phyloP scores from a whole-genome alignment of 306 rosid species.

The Cucumis sativus region DNA sequence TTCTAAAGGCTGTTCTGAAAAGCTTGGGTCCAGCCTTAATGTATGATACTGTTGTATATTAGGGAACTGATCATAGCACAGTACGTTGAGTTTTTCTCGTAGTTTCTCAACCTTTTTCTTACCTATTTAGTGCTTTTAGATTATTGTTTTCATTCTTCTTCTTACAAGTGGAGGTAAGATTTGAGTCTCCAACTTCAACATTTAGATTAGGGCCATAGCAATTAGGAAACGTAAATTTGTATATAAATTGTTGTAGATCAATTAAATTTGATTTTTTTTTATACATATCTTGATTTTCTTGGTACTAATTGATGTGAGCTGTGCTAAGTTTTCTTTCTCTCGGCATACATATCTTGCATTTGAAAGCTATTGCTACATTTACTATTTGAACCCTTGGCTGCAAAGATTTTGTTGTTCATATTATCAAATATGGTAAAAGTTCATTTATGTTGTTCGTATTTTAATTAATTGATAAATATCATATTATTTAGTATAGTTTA shows the following conservation, averaged over 20 bases:
- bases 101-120: not conserved
- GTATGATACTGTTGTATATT: not conserved
- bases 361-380: not conserved
- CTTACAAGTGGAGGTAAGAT: too few species aligned
- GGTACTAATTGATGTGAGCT: too few species aligned
- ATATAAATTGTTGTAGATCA: not conserved
- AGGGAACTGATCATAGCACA: not conserved
- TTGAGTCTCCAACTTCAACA: too few species aligned
- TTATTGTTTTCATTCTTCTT: not conserved
- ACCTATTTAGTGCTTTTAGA: not conserved
- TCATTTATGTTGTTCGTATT: not conserved
- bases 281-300: too few species aligned
- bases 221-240: not conserved
- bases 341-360: not conserved
- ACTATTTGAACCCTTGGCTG: not conserved
- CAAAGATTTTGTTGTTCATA: not conserved
- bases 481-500: too few species aligned
- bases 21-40: not conserved
- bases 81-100: not conserved
- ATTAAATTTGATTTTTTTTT: not conserved
- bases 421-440: not conserved
- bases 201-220: not conserved
- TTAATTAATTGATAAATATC: not conserved
- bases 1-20: not conserved
- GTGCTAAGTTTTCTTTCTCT: too few species aligned